These are phyloP conservation scores for Suillus americanus DNA, from an alignment of 768 basidiomycete genomes.

Conservation along the genomic window DNA sequence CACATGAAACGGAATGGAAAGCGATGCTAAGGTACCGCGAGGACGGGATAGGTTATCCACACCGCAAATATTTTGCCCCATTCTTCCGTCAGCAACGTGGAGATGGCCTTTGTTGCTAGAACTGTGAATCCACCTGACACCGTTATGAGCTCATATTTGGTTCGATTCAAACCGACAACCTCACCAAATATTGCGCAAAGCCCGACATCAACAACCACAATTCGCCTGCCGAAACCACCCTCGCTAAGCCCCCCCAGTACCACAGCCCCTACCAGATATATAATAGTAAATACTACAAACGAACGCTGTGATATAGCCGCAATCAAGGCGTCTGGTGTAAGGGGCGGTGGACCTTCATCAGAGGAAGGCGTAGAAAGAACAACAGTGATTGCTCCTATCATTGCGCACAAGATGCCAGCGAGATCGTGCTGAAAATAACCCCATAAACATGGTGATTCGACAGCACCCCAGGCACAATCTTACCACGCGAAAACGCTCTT, in stretches of 20 bases:
- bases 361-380: constrained; percentile 78
- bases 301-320: constrained; percentile 65
- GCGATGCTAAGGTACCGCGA: constrained; percentile 48
- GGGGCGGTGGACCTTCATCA: constrained; percentile 49
- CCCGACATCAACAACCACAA: constrained; percentile 85
- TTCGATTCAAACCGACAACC: constrained; percentile 11
- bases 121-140: constrained; percentile 88
- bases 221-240: constrained; percentile 56
- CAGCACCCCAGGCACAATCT: constrained; percentile 19
- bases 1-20: constrained; percentile 1
- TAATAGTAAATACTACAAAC: constrained; percentile 73
- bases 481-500: constrained; percentile 81
- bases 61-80: constrained; percentile 75
- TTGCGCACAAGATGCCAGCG: constrained; percentile 74
- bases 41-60: constrained; percentile 82
- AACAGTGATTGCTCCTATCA: constrained; percentile 91
- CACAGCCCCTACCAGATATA: constrained; percentile 58
- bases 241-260: constrained; percentile 69
- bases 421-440: constrained; percentile 59
- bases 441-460: constrained; percentile 16
- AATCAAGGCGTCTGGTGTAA: constrained; percentile 68
- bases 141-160: constrained; percentile 3
- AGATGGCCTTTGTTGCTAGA: constrained; percentile 88
- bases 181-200: constrained; percentile 83
- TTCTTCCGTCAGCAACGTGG: constrained; percentile 77